phyloP scores from a whole-genome alignment of 23 red algal genomes.

The Gracilaria caudata region DNA sequence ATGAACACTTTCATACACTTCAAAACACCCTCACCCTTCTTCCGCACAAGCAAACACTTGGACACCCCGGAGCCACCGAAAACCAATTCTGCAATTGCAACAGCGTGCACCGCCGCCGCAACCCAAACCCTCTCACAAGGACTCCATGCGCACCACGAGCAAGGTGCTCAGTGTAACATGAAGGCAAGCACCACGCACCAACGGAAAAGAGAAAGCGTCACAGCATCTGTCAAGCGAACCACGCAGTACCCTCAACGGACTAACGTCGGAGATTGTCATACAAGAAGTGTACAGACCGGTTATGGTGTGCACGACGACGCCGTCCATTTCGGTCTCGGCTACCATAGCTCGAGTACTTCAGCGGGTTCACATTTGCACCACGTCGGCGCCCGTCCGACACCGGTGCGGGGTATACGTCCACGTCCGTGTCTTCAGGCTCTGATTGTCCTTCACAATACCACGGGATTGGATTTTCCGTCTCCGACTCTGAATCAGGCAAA shows the following conservation, averaged over 20 bases:
- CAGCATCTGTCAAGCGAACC: background rate
- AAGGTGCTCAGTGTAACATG: background rate
- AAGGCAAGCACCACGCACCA: background rate
- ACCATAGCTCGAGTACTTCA: constrained; percentile 60
- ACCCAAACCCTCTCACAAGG: background rate
- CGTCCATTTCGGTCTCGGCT: constrained; percentile 37
- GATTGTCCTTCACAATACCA: constrained; percentile 74
- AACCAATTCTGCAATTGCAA: background rate
- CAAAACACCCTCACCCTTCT: background rate
- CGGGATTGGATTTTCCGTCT: constrained; percentile 46
- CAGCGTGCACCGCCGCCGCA: background rate
- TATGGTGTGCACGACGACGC: constrained; percentile 36
- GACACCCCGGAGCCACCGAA: background rate
- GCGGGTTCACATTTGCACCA: constrained; percentile 4
- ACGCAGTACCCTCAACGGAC: background rate
- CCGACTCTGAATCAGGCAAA: constrained; percentile 31
- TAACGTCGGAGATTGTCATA: constrained; percentile 37
- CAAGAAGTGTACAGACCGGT: constrained; percentile 44
- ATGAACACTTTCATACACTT: background rate
- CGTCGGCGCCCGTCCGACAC: background rate
- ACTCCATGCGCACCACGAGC: background rate
- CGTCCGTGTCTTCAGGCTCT: constrained; percentile 48
- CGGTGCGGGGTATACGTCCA: background rate
- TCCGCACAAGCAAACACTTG: background rate
- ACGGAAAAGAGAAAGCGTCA: background rate